Base-by-base conservation (phyloP, 192 early-diverging fungal species). In the Entophlyctis helioformis region DNA sequence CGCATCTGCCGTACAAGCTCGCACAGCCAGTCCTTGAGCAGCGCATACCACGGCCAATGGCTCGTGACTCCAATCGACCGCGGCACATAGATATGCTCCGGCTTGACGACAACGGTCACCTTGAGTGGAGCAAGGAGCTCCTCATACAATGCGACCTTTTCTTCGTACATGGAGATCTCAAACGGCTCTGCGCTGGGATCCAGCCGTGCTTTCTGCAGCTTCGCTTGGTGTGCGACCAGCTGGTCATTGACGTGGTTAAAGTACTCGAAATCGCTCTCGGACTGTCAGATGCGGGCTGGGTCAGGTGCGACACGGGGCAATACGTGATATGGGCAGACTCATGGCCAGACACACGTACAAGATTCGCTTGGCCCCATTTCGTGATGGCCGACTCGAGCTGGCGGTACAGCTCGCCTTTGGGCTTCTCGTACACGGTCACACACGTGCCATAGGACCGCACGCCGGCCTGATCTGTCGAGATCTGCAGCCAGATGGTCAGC, bases 11-110 rank as follows among this genome's bases (percentile, higher is more conserved):
- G 11, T 13, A 79, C 37, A n/a, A 87, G 61, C 19, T 63, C 67
- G 35, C 74, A 63, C 11, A 87, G 51, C 86, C 86, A 89, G 50
- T 89, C 86, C 32, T 77, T 66, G 32, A 85, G 59, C 16, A 89
- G 51, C 38, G 83, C 72, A 51, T 80, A 69, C 67, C 80, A 89
- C 28, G 86, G 77, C 50, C 81, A 72, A 18, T 70, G 65, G 48
- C 85, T 81, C 19, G 85, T 51, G 10, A 89, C 54, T 0, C 86
- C 86, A 19, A 87, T 54, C 41, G 66, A 60, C 31, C 76, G 57
- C 22, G 84, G 84, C 1, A 80, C 60, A 72, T 82, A 89, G 2
- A 83, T 60, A 46, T 80, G 63, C 1, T 78, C 75, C 26, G 56
- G 42, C 22, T 75, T 66, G 19, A 59, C 52, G 2, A 83, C 63